Evolutionary conservation across 768 basidiomycete genomes (phyloP).

Genomic region (Mycena haematopus): DNA sequence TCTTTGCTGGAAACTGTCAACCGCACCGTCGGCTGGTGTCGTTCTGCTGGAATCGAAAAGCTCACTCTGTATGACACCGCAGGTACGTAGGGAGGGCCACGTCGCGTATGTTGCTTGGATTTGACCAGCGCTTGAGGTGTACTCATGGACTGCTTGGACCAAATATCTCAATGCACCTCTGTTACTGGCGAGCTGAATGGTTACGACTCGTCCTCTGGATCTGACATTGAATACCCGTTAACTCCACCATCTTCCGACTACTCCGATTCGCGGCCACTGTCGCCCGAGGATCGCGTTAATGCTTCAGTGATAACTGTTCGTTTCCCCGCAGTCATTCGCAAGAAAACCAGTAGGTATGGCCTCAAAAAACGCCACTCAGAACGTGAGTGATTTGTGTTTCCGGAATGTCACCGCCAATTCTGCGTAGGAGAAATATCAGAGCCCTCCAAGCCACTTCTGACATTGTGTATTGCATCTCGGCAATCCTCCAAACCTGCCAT

Average conservation of each 20-base stretch:
- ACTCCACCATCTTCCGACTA: constrained; percentile 83
- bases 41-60: constrained; percentile 60
- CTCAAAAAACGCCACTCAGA: constrained; percentile 23
- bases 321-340: constrained; percentile 18
- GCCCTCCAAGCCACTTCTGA: constrained; percentile 39
- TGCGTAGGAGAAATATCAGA: constrained; percentile 16
- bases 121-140: constrained; percentile 40
- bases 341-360: constrained; percentile 20
- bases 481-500: constrained; percentile 70
- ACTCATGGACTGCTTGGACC: constrained; percentile 46
- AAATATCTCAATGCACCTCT: constrained; percentile 48
- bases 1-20: constrained; percentile 60
- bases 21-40: constrained; percentile 66
- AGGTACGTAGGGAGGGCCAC: constrained; percentile 57
- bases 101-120: constrained; percentile 8
- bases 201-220: constrained; percentile 44
- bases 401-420: neutral
- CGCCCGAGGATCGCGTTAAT: constrained; percentile 47
- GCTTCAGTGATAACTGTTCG: constrained; percentile 34
- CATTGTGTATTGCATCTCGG: constrained; percentile 63
- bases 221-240: constrained; percentile 71
- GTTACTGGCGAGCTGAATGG: constrained; percentile 25
- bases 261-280: constrained; percentile 67
- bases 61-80: constrained; percentile 77
- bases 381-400: constrained; percentile 4